Conservation (phyloP, 2,329 filamentous ascomycete genomes). For the Emmonsiellopsis sp. region DNA sequence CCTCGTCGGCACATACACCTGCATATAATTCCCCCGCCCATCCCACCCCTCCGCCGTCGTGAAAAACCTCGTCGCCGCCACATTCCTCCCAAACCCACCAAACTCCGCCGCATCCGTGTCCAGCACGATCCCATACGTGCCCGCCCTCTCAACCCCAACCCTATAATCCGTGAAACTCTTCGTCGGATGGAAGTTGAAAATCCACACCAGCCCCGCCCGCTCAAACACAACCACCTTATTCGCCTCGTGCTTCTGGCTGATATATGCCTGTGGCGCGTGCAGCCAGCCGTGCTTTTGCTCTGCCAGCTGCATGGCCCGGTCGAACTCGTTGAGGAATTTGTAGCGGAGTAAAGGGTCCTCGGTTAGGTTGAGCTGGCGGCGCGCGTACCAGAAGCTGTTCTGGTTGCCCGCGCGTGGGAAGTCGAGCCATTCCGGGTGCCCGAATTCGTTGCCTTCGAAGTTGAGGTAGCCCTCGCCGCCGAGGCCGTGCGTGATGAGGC, state of each 20-base stretch:
- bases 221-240: slow-evolving; percentile 98
- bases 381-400: slow-evolving; percentile 90
- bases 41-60: slow-evolving; percentile 91
- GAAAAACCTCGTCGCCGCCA: slow-evolving; percentile 78
- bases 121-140: slow-evolving; percentile 79
- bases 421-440: slow-evolving; percentile 97
- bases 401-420: slow-evolving; percentile 89
- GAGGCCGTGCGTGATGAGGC: slow-evolving; percentile 79
- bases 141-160: slow-evolving; percentile 73
- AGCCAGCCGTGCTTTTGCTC: slow-evolving; percentile 92
- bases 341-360: slow-evolving; percentile 83
- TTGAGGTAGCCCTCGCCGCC: slow-evolving; percentile 97
- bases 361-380: slow-evolving; percentile 85
- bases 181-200: slow-evolving; percentile 91
- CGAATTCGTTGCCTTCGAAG: slow-evolving; percentile 98
- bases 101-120: slow-evolving; percentile 70
- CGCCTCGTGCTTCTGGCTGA: slow-evolving; percentile 83
- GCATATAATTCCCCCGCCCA: slow-evolving; percentile 76
- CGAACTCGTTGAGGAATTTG: slow-evolving; percentile 86
- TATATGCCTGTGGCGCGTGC: slow-evolving; percentile 73
- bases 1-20: slow-evolving; percentile 79
- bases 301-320: slow-evolving; percentile 77
- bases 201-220: slow-evolving; percentile 76
- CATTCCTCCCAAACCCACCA: slow-evolving; percentile 70
- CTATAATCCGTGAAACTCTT: slow-evolving; percentile 86